phyloP scores from a whole-genome alignment of 2,329 filamentous ascomycete species.

The Cryphonectria parasitica region DNA sequence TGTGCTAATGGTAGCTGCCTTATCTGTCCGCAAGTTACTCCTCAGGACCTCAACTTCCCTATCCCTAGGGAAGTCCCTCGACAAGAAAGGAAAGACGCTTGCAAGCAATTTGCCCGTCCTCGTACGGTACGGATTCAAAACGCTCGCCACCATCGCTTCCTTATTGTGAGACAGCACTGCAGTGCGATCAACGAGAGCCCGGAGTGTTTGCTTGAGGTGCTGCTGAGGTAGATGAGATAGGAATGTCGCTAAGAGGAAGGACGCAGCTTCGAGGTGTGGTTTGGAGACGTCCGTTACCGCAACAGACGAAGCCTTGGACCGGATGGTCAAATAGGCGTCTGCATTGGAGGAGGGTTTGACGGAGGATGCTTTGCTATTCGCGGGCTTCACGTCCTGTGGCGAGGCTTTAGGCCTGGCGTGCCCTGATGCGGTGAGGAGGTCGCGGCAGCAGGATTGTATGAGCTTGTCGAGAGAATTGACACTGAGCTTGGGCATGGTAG shows the following conservation, averaged over 20 bases:
- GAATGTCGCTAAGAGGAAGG: constrained; percentile 62
- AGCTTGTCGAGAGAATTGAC: constrained; percentile 66
- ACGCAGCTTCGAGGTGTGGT: constrained; percentile 60
- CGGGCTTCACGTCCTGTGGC: constrained; percentile 32
- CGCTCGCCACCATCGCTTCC: constrained; percentile 77
- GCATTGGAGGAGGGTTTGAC: constrained; percentile 61
- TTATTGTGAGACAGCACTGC: constrained; percentile 73
- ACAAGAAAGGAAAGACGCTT: constrained; percentile 80
- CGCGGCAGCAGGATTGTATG: constrained; percentile 72
- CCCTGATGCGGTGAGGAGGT: constrained; percentile 64
- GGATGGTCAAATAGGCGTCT: constrained; percentile 68
- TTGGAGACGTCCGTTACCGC: constrained; percentile 39
- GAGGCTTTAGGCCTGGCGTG: constrained; percentile 34
- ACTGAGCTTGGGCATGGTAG: constrained; percentile 67
- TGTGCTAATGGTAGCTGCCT: constrained; percentile 29
- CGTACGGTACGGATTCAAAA: constrained; percentile 75
- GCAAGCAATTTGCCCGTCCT: constrained; percentile 66
- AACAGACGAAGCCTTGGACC: constrained; percentile 36
- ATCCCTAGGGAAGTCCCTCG: constrained; percentile 65
- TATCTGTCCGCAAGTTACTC: constrained; percentile 56
- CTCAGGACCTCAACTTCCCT: constrained; percentile 72
- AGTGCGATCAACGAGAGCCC: constrained; percentile 78
- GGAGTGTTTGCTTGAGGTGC: constrained; percentile 69
- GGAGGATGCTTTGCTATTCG: constrained; percentile 36
- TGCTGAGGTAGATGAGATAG: constrained; percentile 68